Percentiles rank a stretch among this genome's conserved stretches.
phyloP scores from a whole-genome alignment of 257 asterid species.

The Solanum sejunctum region DNA sequence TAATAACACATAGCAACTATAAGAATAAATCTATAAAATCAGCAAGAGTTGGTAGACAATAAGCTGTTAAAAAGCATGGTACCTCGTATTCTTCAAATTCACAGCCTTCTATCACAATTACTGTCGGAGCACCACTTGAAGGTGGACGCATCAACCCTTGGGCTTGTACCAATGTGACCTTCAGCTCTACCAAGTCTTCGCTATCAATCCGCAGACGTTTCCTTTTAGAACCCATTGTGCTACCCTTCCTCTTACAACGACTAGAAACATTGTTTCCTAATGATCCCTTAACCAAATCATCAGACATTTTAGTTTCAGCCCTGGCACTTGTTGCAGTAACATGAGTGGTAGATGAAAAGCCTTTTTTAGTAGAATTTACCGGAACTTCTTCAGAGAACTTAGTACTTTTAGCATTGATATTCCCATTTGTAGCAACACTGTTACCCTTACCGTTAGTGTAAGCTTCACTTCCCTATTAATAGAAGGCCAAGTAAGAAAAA shows the following conservation, averaged over 20 bases:
- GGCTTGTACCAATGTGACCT: slow-evolving; percentile 74
- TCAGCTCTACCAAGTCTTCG: slow-evolving; percentile 49
- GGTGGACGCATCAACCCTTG: slow-evolving; percentile 77
- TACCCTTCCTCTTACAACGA: slow-evolving; percentile 51
- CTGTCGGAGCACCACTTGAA: slow-evolving; percentile 38
- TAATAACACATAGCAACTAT: neutral
- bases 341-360: slow-evolving; percentile 16
- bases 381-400: slow-evolving; percentile 21
- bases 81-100: slow-evolving; percentile 97
- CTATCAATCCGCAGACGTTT: slow-evolving; percentile 57
- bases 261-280: slow-evolving; percentile 27
- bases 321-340: slow-evolving; percentile 15
- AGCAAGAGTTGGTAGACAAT: neutral
- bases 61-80: slow-evolving; percentile 7
- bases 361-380: slow-evolving; percentile 22
- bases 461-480: slow-evolving; percentile 55
- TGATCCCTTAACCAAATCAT: slow-evolving; percentile 23
- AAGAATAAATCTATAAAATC: neutral
- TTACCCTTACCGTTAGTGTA: slow-evolving; percentile 3
- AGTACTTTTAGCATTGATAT: slow-evolving; percentile 18
- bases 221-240: slow-evolving; percentile 37
- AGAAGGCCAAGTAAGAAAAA: neutral
- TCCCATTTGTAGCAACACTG: slow-evolving; percentile 30
- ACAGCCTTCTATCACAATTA: slow-evolving; percentile 56
- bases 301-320: slow-evolving; percentile 22